Evolutionary conservation across 306 rosid species (phyloP).

Genomic region (Cucurbita pepo): DNA sequence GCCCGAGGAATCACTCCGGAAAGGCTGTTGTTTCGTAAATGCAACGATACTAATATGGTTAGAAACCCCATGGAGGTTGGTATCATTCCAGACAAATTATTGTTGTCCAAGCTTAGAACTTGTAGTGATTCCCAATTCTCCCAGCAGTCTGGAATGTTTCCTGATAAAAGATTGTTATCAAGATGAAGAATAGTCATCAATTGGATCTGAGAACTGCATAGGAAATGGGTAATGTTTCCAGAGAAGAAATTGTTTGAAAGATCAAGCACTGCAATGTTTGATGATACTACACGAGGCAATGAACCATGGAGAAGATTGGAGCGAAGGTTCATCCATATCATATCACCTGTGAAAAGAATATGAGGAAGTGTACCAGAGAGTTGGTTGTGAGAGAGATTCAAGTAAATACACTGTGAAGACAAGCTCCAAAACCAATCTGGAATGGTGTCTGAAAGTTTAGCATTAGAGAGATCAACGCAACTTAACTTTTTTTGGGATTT

Average conservation of each 20-base stretch:
- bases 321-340: background rate
- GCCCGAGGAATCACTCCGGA: slow-evolving; percentile 8
- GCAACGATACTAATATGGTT: background rate
- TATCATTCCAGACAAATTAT: slow-evolving; percentile 10
- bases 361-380: slow-evolving; percentile 12
- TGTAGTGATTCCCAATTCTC: background rate
- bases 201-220: background rate
- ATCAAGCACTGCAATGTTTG: background rate
- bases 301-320: background rate
- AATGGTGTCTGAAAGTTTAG: slow-evolving; percentile 12
- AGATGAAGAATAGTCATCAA: background rate
- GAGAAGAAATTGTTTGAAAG: slow-evolving; percentile 4
- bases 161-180: background rate
- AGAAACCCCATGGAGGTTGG: slow-evolving; percentile 13
- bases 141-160: slow-evolving; percentile 10
- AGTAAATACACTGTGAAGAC: background rate
- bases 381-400: slow-evolving; percentile 16
- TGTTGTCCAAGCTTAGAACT: slow-evolving; percentile 6
- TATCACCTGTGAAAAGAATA: background rate
- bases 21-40: slow-evolving; percentile 8
- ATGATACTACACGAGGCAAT: background rate
- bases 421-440: slow-evolving; percentile 27
- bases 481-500: background rate
- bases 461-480: slow-evolving; percentile 5
- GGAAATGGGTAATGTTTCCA: background rate